A percentile compares a stretch with the other conserved stretches of the same genome.
Conservation (phyloP, 1,139 yeast genomes). For the Debaryomyces subglobosus region DNA sequence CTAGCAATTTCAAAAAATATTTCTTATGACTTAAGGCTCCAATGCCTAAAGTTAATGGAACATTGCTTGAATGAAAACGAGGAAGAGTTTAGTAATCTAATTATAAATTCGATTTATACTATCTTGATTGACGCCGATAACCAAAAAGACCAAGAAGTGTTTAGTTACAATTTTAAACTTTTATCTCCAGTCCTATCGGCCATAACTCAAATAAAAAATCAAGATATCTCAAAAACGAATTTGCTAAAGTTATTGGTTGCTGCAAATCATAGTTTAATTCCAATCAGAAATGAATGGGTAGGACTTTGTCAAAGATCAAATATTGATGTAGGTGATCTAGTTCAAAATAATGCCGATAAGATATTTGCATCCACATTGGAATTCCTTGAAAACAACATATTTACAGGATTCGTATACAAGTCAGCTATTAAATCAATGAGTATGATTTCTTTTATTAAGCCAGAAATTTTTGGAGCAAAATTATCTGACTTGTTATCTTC, state of each 20-base stretch:
- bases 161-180: conserved; percentile 24
- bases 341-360: conserved; percentile 38
- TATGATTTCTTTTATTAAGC: conserved; percentile 70
- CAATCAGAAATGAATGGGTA: conserved; percentile 72
- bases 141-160: conserved; percentile 20
- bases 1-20: conserved; percentile 42
- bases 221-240: conserved; percentile 27
- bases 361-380: conserved; percentile 32
- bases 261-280: conserved; percentile 52
- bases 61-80: conserved; percentile 25
- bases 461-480: conserved; percentile 58
- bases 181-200: conserved; percentile 48
- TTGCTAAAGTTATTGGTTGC: conserved; percentile 52
- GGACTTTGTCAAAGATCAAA: conserved; percentile 65
- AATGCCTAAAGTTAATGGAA: conserved; percentile 31
- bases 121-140: conserved; percentile 21
- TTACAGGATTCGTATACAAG: conserved; percentile 22
- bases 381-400: conserved; percentile 1
- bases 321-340: conserved; percentile 67
- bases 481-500: conserved; percentile 43
- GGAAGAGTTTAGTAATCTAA: conserved; percentile 16
- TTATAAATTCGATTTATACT: conserved; percentile 21
- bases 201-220: conserved; percentile 41
- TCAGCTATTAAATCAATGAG: conserved; percentile 65
- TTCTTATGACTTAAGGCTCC: conserved; percentile 33